phyloP scores from a whole-genome alignment of 768 basidiomycete species.

The Chalciporus sphaerocephalus region DNA sequence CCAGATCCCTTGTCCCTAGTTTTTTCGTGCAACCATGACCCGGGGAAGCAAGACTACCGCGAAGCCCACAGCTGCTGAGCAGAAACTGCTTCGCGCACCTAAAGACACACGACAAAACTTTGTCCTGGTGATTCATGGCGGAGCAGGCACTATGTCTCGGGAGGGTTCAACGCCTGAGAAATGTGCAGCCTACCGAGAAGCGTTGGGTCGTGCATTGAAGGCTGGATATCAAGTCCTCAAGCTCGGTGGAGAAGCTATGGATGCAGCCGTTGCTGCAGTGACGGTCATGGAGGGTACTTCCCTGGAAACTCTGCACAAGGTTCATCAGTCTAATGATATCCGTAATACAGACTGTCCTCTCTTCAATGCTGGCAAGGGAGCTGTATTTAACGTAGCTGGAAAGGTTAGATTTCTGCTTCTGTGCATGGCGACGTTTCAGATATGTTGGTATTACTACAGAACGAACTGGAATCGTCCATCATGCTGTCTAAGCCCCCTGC shows the following conservation, averaged over 20 bases:
- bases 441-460: slow-evolving; percentile 38
- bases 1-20: too few species aligned
- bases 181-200: slow-evolving; percentile 52
- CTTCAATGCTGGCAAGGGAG: slow-evolving; percentile 77
- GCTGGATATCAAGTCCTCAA: slow-evolving; percentile 62
- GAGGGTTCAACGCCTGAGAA: slow-evolving; percentile 56
- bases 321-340: neutral
- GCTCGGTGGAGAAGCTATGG: slow-evolving; percentile 75
- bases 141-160: slow-evolving; percentile 67
- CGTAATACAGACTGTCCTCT: slow-evolving; percentile 60
- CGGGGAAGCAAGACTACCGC: neutral
- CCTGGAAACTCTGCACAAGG: neutral
- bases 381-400: slow-evolving; percentile 77
- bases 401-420: slow-evolving; percentile 48
- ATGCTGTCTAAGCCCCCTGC: slow-evolving; percentile 77
- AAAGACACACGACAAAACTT: slow-evolving; percentile 19
- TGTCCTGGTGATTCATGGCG: slow-evolving; percentile 73
- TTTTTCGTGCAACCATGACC: slow-evolving; percentile 8
- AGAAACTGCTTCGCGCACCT: slow-evolving; percentile 1
- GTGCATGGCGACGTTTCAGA: neutral
- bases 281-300: slow-evolving; percentile 64
- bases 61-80: neutral
- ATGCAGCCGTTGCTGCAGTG: slow-evolving; percentile 75
- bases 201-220: slow-evolving; percentile 49
- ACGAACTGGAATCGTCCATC: slow-evolving; percentile 76